These are phyloP conservation scores for Neurospora tetrasperma DNA, from an alignment of 495 filamentous ascomycete genomes.

Conservation along the genomic window DNA sequence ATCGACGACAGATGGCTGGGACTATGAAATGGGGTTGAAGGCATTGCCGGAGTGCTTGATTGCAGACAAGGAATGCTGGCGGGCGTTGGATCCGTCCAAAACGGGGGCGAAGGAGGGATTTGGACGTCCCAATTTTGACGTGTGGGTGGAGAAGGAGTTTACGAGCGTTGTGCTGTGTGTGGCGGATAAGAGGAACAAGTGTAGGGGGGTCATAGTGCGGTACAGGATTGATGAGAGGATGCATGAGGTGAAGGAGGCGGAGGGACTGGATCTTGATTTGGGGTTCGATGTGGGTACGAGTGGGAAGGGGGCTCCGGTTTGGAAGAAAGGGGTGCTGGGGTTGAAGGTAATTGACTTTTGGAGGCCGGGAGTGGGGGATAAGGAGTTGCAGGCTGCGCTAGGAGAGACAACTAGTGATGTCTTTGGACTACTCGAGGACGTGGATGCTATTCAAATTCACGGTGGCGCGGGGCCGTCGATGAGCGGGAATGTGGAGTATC, in stretches of 20 bases:
- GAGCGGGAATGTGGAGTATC: not conserved
- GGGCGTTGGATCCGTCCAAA: not conserved
- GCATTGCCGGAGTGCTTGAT: not conserved
- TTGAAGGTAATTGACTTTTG: not conserved
- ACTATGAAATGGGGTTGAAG: not conserved
- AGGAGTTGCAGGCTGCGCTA: not conserved
- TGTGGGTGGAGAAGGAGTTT: not conserved
- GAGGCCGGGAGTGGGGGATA: not conserved
- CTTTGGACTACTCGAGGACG: not conserved
- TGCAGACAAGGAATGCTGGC: not conserved
- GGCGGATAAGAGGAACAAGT: not conserved
- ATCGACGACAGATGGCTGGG: not conserved
- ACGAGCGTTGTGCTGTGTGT: not conserved
- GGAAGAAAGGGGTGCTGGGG: not conserved
- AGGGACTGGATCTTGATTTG: not conserved
- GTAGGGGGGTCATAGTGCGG: not conserved
- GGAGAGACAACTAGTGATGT: not conserved
- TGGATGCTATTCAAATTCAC: not conserved
- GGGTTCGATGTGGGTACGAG: not conserved
- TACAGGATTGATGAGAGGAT: not conserved
- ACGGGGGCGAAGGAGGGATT: not conserved
- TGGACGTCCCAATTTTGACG: not conserved
- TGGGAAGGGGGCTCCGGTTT: not conserved
- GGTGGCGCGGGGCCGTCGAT: not conserved
- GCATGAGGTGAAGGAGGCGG: not conserved